Base-by-base conservation (phyloP, 1,284 basidiomycete genomes). In the Mrakiaceae sp. region DNA sequence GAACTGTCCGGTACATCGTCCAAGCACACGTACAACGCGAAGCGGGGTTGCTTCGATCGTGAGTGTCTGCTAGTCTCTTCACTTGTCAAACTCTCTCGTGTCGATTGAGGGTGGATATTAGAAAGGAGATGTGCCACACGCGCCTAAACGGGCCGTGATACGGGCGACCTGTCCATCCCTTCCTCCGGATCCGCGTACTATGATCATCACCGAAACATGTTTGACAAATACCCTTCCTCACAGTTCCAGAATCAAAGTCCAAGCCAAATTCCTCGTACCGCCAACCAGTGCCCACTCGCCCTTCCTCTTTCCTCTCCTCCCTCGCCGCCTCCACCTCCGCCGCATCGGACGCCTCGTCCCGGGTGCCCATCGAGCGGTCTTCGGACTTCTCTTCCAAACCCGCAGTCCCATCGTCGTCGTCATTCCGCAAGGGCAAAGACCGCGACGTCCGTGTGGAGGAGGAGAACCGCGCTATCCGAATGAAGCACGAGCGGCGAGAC, bases 401-500 rank as follows among this genome's bases (percentile, higher is more conserved):
- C 1, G 53, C 55, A n/a, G 14, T 39, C n/a, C 46, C 49, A 16
- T n/a, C 60, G 0, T 16, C 48, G 3, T 43, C 43, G 43, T 43
- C 56, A 8, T 50, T 49, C 7, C 50, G 40, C 48, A 66, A 66
- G n/a, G 56, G 47, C 44, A 58, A 52, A 40, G 60, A 10, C 9
- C 39, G 47, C 43, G 58, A 63, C 4, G 48, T 39, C 27, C 27
- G 27, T 27, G 27, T 27, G 27, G 27, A 27, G 27, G 27, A 27
- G 27, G 27, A 27, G 27, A 27, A 27, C 27, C 2, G 2, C 27
- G 27, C 27, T 27, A 2, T 27, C 27, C 27, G 27, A 27, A 27
- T 27, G 27, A 27, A 27, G 27, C 27, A 27, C 27, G 27, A 27
- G 27, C 27, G 27, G 27, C 27, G 27, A 27, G 27, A 27, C 3